Evolutionary conservation across 2,329 filamentous ascomycete genomes (phyloP), one percentile per base, ranked within the genome.

Genomic region (Nemania diffusa): DNA sequence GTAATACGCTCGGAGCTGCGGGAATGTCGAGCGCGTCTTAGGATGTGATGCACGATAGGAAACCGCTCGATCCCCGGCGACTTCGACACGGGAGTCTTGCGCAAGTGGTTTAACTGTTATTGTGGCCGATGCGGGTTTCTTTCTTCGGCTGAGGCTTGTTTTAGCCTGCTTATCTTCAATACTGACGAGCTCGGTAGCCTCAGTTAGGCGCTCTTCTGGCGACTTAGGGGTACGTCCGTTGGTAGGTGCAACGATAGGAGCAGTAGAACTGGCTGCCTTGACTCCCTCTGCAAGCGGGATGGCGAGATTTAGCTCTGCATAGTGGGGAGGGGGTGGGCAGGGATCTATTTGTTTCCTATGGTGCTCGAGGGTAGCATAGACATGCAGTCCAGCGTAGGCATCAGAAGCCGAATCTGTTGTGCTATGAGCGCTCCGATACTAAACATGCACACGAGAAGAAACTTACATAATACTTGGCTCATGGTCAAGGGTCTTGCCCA

Each of bases 301-400:
- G 0, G 90, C 90, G 26, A 86, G 74, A 50, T 89, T 84, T 4
- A 90, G 81, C 75, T 97, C 94, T 3, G 87, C 89, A 72, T 88
- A 85, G 17, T 85, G 84, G 0, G 94, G 93, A 6, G 87, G 83
- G 3, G 92, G 91, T 5, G 94, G 94, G 2, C 81, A 85, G 1
- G 93, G 93, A 13, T 87, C 79, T 68, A 97, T 82, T 6, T 82
- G 81, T 72, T 87, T 83, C 17, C 94, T 85, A 73, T 91, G 87
- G 57, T 86, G 80, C 64, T 97, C 90, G 51, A 97, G 81, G 0
- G 86, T 84, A 67, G 92, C 83, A 74, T 88, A 97, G 1, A 97
- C 81, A 63, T 92, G 90, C 11, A 91, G 79, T 50, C 90, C 88
- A 66, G 92, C 93, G 76, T 97, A 97, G 0, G 93, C 91, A 77